Evolutionary conservation across 2,329 filamentous ascomycete genomes (phyloP).

Genomic region (Claviceps arundinis): DNA sequence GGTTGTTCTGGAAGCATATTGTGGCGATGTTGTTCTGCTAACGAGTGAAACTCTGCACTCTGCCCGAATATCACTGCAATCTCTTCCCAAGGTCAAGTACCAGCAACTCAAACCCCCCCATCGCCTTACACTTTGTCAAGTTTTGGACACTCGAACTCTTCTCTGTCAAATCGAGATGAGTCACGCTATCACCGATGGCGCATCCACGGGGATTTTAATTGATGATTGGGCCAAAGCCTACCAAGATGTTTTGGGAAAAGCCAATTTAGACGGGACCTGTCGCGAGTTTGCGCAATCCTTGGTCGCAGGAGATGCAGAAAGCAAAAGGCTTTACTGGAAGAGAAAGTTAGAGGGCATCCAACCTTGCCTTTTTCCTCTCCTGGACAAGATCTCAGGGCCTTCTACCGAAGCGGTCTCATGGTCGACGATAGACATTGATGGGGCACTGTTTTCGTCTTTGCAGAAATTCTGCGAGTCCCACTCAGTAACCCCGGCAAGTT

Average conservation of each 20-base stretch:
- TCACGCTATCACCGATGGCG: slow-evolving; percentile 22
- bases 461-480: slow-evolving; percentile 22
- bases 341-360: slow-evolving; percentile 4
- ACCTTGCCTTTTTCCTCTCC: slow-evolving; percentile 6
- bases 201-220: slow-evolving; percentile 12
- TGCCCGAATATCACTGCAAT: background rate
- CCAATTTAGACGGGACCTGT: slow-evolving; percentile 1
- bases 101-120: slow-evolving; percentile 3
- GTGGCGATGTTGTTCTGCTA: slow-evolving; percentile 1
- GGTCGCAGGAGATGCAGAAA: background rate
- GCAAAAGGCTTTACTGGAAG: slow-evolving; percentile 7
- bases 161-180: slow-evolving; percentile 20
- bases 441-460: slow-evolving; percentile 4
- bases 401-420: background rate
- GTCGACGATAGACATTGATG: background rate
- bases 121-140: background rate
- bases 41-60: background rate
- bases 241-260: background rate
- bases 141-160: slow-evolving; percentile 4
- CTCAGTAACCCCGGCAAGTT: slow-evolving; percentile 32
- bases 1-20: slow-evolving; percentile 1
- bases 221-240: slow-evolving; percentile 5
- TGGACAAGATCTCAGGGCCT: background rate
- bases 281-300: slow-evolving; percentile 3
- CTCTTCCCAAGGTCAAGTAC: background rate